These are phyloP conservation scores for Thielaviopsis cerberus DNA, from an alignment of 2,329 filamentous ascomycete genomes.

Conservation along the genomic window DNA sequence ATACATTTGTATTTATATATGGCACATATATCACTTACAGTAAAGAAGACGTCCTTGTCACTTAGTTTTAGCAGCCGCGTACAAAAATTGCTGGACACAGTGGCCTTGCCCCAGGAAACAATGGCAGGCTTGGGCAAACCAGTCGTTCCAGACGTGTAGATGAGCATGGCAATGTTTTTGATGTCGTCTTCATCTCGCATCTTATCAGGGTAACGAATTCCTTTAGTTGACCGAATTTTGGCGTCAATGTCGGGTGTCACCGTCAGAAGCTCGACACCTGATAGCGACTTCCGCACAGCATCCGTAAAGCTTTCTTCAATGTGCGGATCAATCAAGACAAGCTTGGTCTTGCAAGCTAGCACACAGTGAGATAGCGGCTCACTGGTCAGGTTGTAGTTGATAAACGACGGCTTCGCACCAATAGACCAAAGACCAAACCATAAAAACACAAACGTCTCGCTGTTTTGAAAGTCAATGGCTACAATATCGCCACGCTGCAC, in stretches of 20 bases:
- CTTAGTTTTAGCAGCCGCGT: slow-evolving; percentile 38
- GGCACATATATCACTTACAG: slow-evolving; percentile 28
- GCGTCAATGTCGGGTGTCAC: slow-evolving; percentile 40
- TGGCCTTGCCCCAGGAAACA: slow-evolving; percentile 51
- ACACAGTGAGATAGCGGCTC: slow-evolving; percentile 59
- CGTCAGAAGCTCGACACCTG: slow-evolving; percentile 38
- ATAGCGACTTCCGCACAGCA: slow-evolving; percentile 33
- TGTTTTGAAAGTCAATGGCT: slow-evolving; percentile 66
- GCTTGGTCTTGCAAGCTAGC: slow-evolving; percentile 42
- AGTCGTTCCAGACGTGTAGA: slow-evolving; percentile 75
- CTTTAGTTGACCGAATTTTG: slow-evolving; percentile 31
- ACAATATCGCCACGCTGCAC: slow-evolving; percentile 58
- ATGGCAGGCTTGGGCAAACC: slow-evolving; percentile 67
- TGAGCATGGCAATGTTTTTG: slow-evolving; percentile 49
- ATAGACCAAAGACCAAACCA: slow-evolving; percentile 66
- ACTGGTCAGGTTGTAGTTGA: slow-evolving; percentile 69
- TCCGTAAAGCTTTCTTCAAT: slow-evolving; percentile 31
- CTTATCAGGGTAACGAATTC: slow-evolving; percentile 39
- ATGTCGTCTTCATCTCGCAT: slow-evolving; percentile 30
- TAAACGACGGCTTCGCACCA: slow-evolving; percentile 65
- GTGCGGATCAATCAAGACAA: slow-evolving; percentile 49
- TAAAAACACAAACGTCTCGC: slow-evolving; percentile 56
- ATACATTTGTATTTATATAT: no score
- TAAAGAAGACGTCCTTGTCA: slow-evolving; percentile 53
- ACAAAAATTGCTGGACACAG: slow-evolving; percentile 33